Conservation (phyloP, 345 rosid species). For the Rhodamnia argentea region DNA sequence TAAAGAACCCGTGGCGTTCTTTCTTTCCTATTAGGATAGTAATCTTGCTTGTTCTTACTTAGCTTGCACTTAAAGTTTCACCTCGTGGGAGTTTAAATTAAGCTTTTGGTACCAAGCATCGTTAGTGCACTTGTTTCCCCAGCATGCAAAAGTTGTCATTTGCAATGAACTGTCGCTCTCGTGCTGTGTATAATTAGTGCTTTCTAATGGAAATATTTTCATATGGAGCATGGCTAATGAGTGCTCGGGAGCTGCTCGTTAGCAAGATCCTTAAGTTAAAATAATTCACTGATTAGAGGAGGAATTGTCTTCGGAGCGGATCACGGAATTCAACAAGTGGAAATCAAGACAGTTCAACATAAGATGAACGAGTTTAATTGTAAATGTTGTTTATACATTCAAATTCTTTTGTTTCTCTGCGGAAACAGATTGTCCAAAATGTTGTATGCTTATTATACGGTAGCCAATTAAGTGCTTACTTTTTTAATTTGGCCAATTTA, state of each 20-base stretch:
- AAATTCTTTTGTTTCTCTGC: background rate
- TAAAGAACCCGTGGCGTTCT: background rate
- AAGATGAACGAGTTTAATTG: background rate
- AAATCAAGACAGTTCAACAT: background rate
- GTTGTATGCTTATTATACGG: fast-evolving
- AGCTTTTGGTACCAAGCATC: background rate
- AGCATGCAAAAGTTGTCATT: background rate
- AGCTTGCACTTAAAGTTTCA: background rate
- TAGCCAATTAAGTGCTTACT: fast-evolving
- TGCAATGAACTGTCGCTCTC: background rate
- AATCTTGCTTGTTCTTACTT: background rate
- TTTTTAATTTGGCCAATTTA: background rate
- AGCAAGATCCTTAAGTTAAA: background rate
- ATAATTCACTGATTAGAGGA: background rate
- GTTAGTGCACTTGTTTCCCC: background rate
- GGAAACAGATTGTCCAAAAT: fast-evolving
- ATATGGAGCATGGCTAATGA: background rate
- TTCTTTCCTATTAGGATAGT: background rate
- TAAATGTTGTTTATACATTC: background rate
- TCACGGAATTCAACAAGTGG: background rate
- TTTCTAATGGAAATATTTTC: background rate
- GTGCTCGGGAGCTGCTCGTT: background rate
- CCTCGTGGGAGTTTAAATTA: background rate
- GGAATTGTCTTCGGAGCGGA: background rate
- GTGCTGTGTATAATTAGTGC: background rate